phyloP scores from a whole-genome alignment of 306 rosid species.

The Medicago lupulina region DNA sequence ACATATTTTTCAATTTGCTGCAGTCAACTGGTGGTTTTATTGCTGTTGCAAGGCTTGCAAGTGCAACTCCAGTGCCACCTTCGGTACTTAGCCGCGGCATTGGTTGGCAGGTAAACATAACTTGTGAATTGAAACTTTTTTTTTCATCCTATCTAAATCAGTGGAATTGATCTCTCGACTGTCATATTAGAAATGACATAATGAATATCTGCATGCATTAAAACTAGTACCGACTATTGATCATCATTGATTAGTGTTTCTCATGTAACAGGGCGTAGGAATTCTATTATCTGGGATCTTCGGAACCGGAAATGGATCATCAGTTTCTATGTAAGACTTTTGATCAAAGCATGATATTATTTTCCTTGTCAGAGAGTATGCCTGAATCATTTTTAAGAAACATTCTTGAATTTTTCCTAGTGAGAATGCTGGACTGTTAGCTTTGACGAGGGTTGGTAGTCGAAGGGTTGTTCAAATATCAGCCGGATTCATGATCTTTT shows the following conservation, averaged over 20 bases:
- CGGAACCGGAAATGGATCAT: slow-evolving; percentile 86
- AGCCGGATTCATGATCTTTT: slow-evolving; percentile 94
- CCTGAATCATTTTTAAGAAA: neutral
- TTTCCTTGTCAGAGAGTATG: neutral
- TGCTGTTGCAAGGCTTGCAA: slow-evolving; percentile 87
- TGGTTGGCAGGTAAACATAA: slow-evolving; percentile 89
- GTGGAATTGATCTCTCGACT: no score
- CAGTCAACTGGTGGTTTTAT: slow-evolving; percentile 90
- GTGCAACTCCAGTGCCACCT: slow-evolving; percentile 96
- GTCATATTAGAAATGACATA: no score
- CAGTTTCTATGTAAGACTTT: slow-evolving; percentile 84
- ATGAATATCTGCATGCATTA: no score
- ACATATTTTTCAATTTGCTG: slow-evolving; percentile 23
- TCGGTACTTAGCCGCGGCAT: slow-evolving; percentile 90
- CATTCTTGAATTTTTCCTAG: slow-evolving; percentile 45
- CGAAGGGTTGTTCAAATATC: slow-evolving; percentile 94
- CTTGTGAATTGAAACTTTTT: neutral
- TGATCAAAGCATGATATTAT: slow-evolving; percentile 40
- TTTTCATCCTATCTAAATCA: no score
- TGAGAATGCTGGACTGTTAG: slow-evolving; percentile 90
- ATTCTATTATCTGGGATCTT: slow-evolving; percentile 80
- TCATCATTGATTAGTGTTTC: neutral
- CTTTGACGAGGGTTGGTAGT: slow-evolving; percentile 91
- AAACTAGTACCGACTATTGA: neutral
- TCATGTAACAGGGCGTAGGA: slow-evolving; percentile 73